A percentile compares a stretch with the other conserved stretches of the same genome.
These are phyloP conservation scores for Leishmania major DNA, from an alignment of 208 protist genomes.

Conservation along the genomic window DNA sequence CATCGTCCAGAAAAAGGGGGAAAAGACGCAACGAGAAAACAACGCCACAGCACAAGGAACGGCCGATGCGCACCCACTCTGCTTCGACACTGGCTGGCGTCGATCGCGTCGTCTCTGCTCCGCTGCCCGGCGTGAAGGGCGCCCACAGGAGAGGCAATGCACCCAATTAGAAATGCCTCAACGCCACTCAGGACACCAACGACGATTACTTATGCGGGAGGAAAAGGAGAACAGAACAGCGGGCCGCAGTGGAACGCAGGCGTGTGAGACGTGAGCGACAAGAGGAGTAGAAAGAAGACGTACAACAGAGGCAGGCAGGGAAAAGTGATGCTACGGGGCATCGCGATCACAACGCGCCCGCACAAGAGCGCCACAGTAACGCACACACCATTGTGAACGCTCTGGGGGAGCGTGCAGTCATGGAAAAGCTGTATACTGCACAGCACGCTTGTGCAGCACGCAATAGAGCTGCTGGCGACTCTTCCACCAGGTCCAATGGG, in stretches of 20 bases:
- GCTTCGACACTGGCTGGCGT: not conserved
- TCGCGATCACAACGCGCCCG: not conserved
- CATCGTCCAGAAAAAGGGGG: conserved; percentile 20
- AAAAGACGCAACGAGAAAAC: not conserved
- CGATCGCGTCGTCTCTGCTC: not conserved
- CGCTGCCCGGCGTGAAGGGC: not conserved
- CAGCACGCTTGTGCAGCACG: not conserved
- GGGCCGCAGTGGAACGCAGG: not conserved
- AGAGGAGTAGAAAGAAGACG: not conserved
- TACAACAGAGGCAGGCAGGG: not conserved
- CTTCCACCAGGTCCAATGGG: not conserved
- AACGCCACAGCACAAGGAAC: not conserved
- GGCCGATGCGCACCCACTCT: not conserved
- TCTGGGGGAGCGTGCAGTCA: not conserved
- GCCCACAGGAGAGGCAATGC: not conserved
- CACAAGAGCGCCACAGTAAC: not conserved
- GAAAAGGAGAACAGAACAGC: not conserved
- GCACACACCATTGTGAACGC: not conserved
- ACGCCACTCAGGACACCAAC: not conserved
- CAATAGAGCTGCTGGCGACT: not conserved
- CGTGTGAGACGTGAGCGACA: not conserved
- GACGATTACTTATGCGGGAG: not conserved
- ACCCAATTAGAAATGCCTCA: not conserved
- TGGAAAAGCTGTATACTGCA: not conserved
- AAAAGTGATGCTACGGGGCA: not conserved